phyloP scores from a whole-genome alignment of 768 basidiomycete genomes.

The Leccinum subtestaceum region DNA sequence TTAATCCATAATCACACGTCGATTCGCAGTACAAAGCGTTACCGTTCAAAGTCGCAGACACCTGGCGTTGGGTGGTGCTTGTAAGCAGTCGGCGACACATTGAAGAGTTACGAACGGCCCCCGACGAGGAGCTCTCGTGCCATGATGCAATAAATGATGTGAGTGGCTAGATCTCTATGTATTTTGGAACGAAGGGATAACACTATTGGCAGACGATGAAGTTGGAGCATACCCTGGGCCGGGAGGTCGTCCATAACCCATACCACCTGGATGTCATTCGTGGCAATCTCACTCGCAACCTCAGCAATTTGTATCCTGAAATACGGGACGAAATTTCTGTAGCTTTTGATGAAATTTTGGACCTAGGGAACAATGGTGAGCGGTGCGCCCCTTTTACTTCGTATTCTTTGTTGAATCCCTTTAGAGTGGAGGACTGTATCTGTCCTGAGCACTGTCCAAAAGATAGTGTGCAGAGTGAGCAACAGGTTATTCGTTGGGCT shows the following conservation, averaged over 20 bases:
- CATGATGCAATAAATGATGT: constrained; percentile 19
- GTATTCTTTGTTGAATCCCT: not conserved
- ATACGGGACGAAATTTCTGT: too few relatives aligned
- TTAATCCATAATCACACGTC: not conserved
- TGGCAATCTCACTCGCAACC: too few relatives aligned
- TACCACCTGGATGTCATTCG: constrained; percentile 30
- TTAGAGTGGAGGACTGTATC: not conserved
- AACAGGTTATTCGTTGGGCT: not conserved
- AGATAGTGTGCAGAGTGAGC: not conserved
- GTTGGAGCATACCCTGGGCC: constrained; percentile 38
- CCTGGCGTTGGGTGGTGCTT: too few relatives aligned
- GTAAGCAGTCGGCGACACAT: not conserved
- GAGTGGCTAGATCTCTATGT: too few relatives aligned
- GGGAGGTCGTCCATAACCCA: constrained; percentile 26
- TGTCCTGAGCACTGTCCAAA: not conserved
- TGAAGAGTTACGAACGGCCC: constrained; percentile 32
- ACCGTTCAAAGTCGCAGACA: not conserved
- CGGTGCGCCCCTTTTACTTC: not conserved
- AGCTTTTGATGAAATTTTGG: too few relatives aligned
- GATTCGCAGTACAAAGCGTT: not conserved
- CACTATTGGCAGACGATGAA: constrained; percentile 33
- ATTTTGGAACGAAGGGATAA: not conserved
- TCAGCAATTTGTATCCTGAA: not conserved
- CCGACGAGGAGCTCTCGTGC: constrained; percentile 40
- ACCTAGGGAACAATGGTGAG: not conserved